These are phyloP conservation scores for Amanita jacksonii DNA, from an alignment of 768 basidiomycete species.

Conservation along the genomic window DNA sequence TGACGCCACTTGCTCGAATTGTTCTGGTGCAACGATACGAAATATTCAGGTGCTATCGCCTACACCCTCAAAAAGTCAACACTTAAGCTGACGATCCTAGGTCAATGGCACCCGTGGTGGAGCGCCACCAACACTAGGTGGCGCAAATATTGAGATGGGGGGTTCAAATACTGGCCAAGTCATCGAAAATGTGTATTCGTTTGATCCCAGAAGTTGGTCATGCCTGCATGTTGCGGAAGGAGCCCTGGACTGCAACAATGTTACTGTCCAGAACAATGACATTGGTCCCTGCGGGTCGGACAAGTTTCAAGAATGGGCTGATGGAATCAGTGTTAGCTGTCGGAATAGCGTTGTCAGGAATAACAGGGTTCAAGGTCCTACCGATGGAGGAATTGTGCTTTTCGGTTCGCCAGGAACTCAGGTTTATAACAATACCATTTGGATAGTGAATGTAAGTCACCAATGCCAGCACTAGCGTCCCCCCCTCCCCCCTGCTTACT, in stretches of 20 bases:
- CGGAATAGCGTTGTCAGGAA: conserved; percentile 49
- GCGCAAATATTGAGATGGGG: conserved; percentile 82
- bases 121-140: conserved; percentile 43
- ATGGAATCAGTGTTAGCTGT: conserved; percentile 72
- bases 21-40: conserved; percentile 51
- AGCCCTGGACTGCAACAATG: conserved; percentile 49
- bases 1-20: conserved; percentile 52
- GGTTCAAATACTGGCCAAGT: conserved; percentile 63
- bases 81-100: conserved; percentile 24
- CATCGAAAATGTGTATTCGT: conserved; percentile 69
- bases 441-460: conserved; percentile 49
- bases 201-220: conserved; percentile 73
- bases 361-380: conserved; percentile 63
- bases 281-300: conserved; percentile 71
- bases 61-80: background rate
- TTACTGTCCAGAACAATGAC: conserved; percentile 70
- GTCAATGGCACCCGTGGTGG: conserved; percentile 63
- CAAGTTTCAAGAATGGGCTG: conserved; percentile 65
- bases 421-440: conserved; percentile 72
- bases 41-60: conserved; percentile 51
- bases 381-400: conserved; percentile 73
- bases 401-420: conserved; percentile 69
- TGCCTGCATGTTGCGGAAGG: conserved; percentile 77
- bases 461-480: background rate
- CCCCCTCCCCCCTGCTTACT: conserved; percentile 6